Conservation (phyloP, 2,329 filamentous ascomycete species). For the Cryphonectria naterciae region DNA sequence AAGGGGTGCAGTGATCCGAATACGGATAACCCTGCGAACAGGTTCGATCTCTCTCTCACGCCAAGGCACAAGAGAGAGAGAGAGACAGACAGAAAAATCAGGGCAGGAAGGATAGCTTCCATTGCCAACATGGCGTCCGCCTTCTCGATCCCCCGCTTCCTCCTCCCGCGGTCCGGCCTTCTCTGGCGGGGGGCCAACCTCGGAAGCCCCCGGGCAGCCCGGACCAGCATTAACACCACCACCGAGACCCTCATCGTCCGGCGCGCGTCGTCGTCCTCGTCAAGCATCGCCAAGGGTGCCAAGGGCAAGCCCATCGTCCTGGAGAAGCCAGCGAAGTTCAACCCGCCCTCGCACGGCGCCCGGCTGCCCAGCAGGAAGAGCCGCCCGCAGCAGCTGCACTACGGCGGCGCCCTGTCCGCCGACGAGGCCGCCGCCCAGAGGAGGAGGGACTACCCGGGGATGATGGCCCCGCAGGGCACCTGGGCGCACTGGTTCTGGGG, state of each 20-base stretch:
- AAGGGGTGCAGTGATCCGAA: background rate
- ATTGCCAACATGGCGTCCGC: slow-evolving; percentile 46
- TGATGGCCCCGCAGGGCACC: slow-evolving; percentile 83
- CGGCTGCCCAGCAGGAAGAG: slow-evolving; percentile 56
- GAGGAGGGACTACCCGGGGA: slow-evolving; percentile 78
- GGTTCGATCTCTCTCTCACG: background rate
- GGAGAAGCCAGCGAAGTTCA: slow-evolving; percentile 86
- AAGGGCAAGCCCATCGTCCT: slow-evolving; percentile 67
- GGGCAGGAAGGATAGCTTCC: background rate
- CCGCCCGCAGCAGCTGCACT: slow-evolving; percentile 67
- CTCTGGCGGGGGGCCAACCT: slow-evolving; percentile 53
- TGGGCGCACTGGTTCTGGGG: slow-evolving; percentile 86
- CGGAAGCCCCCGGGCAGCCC: slow-evolving; percentile 30
- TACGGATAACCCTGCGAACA: background rate
- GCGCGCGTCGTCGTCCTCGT: slow-evolving; percentile 36
- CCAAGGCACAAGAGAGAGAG: background rate
- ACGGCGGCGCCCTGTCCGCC: slow-evolving; percentile 71
- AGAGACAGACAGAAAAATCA: background rate
- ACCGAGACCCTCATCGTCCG: slow-evolving; percentile 39
- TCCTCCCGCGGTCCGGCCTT: slow-evolving; percentile 65
- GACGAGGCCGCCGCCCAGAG: slow-evolving; percentile 69
- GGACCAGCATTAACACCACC: slow-evolving; percentile 33
- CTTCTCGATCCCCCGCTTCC: slow-evolving; percentile 66
- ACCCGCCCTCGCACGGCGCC: slow-evolving; percentile 85
- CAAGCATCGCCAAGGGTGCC: slow-evolving; percentile 37